Base-by-base conservation (phyloP, 805 yeast genomes). In the Ogataea polymorpha region DNA sequence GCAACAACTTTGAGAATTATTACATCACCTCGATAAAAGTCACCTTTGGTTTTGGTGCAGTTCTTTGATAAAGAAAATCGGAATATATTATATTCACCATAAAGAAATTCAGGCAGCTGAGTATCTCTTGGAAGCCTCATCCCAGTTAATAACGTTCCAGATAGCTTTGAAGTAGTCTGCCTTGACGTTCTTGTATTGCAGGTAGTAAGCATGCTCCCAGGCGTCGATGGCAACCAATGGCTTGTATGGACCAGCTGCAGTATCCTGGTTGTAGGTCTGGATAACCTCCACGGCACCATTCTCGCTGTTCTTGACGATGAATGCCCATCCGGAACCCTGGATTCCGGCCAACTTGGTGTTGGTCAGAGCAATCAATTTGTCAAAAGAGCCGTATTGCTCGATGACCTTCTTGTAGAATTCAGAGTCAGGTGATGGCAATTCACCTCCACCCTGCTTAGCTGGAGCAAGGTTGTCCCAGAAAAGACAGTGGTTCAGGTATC, bases 241-340 rank as follows among this genome's bases (percentile, higher is more conserved):
- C 34, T 76, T 70, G 62, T 78, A 73, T 8, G 77, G 62, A 35
- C 86, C 86, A 35, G 80, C 70, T 29, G 85, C 88, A 13, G 93
- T 85, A 67, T 88, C 96, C 69, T 88, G 96, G 74, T 88, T 88
- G 53, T 79, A 71, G 53, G 86, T 84, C 63, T 86, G 85, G 41
- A 86, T 82, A 41, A 88, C 83, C 50, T 86, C 95, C 54, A 88
- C 63, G 35, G 82, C 77, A 53, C 85, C 86, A 53, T 80, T 80
- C 47, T 75, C 81, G 60, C 77, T 72, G 74, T 87, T 84, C 76
- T 84, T 85, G 55, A 80, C 95, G 50, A 88, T 71, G 72, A 90
- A 88, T 23, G 93, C 93, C 96, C 96, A 88, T 33, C 96, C 96
- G 5, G 96, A 84, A 61, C 96, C 96, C 69, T 88, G 96, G 55